Evolutionary conservation across 2,329 filamentous ascomycete genomes (phyloP).

Genomic region (Beauveria sp.): DNA sequence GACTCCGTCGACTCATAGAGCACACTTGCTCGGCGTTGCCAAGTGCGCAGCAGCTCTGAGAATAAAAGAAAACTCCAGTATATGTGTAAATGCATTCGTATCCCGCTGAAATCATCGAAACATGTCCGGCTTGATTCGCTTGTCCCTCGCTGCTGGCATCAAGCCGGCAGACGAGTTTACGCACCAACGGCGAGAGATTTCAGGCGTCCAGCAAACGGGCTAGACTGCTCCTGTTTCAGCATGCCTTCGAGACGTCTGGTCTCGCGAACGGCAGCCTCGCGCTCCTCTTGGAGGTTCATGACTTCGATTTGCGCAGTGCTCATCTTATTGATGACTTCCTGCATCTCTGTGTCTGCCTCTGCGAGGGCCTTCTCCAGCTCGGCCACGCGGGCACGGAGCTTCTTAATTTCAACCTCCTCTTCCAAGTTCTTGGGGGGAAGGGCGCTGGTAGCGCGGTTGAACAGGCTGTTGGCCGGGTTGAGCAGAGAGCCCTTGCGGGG

Average conservation of each 20-base stretch:
- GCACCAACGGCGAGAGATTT: slow-evolving; percentile 23
- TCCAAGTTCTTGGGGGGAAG: slow-evolving; percentile 59
- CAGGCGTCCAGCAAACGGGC: slow-evolving; percentile 35
- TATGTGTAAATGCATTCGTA: slow-evolving; percentile 27
- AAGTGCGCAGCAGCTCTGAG: slow-evolving; percentile 3
- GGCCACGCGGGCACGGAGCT: slow-evolving; percentile 68
- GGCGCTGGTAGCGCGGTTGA: slow-evolving; percentile 32
- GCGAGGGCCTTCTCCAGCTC: slow-evolving; percentile 71
- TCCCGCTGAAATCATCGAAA: slow-evolving; percentile 7
- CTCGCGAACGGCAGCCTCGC: slow-evolving; percentile 65
- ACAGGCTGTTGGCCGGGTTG: slow-evolving; percentile 24
- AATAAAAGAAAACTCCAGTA: slow-evolving; percentile 27
- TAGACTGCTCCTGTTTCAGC: slow-evolving; percentile 57
- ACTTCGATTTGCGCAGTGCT: slow-evolving; percentile 78
- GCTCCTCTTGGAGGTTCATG: slow-evolving; percentile 66
- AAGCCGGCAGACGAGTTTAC: slow-evolving; percentile 9
- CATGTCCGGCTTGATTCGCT: slow-evolving; percentile 7
- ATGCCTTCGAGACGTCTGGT: slow-evolving; percentile 62
- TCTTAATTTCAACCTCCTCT: slow-evolving; percentile 66
- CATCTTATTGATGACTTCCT: slow-evolving; percentile 73
- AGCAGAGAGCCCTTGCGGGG: slow-evolving; percentile 27
- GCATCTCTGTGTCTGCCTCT: slow-evolving; percentile 64
- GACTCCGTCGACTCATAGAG: slow-evolving; percentile 10
- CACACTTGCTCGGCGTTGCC: neutral
- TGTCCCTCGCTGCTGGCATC: slow-evolving; percentile 7